Evolutionary conservation across 129 eudicot genomes (phyloP).

Genomic region (Flaveria brownii): DNA sequence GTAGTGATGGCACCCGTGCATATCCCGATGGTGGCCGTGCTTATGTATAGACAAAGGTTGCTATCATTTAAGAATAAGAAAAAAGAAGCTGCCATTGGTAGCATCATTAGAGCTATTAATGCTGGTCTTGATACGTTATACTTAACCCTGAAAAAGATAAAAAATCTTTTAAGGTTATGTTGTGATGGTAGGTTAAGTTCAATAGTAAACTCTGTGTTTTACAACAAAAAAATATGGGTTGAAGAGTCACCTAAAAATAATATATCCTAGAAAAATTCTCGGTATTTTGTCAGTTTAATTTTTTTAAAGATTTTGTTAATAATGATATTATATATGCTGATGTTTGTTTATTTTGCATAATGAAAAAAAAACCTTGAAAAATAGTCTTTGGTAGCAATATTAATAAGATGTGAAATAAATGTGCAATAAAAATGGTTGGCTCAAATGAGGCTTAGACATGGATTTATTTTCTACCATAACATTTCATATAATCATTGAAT

Average conservation of each 20-base stretch:
- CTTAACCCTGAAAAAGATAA: slow-evolving; percentile 37
- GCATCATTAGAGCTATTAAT: slow-evolving; percentile 57
- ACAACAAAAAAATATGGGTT: no score
- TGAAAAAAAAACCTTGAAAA: no score
- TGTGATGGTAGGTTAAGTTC: no score
- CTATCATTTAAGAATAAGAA: slow-evolving; percentile 49
- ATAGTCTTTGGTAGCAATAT: slow-evolving; percentile 5
- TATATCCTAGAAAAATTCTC: no score
- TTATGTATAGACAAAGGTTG: slow-evolving; percentile 46
- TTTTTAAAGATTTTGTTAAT: no score
- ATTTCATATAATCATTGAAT: slow-evolving; percentile 26
- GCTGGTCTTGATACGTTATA: slow-evolving; percentile 55
- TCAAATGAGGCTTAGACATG: slow-evolving; percentile 13
- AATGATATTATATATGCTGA: no score
- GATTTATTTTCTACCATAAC: slow-evolving; percentile 27
- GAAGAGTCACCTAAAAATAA: no score
- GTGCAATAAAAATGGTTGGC: slow-evolving; percentile 24
- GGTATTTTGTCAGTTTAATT: no score
- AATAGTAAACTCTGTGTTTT: no score
- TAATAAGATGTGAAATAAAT: slow-evolving; percentile 15
- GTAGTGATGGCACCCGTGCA: slow-evolving; percentile 82
- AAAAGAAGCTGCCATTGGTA: slow-evolving; percentile 66
- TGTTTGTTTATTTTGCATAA: no score
- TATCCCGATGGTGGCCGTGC: slow-evolving; percentile 63
- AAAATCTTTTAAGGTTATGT: neutral